Evolutionary conservation across 345 rosid species (phyloP), one percentile per base, ranked within the genome.

Genomic region (Gossypium rotundifolium): DNA sequence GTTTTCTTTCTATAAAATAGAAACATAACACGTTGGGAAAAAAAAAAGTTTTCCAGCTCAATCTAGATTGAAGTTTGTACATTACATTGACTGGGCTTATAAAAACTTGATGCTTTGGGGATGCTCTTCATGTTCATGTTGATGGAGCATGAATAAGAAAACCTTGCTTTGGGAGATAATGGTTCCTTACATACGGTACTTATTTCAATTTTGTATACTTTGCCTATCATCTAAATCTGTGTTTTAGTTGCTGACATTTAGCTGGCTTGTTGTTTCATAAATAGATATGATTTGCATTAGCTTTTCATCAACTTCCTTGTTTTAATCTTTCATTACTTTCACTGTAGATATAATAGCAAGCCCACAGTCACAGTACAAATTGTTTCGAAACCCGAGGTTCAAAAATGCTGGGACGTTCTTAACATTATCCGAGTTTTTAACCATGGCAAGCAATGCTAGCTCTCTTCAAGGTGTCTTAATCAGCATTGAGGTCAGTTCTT

Each of bases 381-480:
- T 92, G 75, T 76, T 33, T 59, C 86, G 99, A 71, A 93, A 93
- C 79, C 97, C 97, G 1, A 82, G 64, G 17, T 57, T 53, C 78
- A 78, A 4, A 82, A 71, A 25, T 74, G 79, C 72, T 73, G 98
- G 97, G 74, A 84, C 74, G 1, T 81, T 93, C 63, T 23, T 88
- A 29, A 77, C 84, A 0, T 81, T 95, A 75, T 74, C 87, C 6
- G 91, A 89, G 2, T 95, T 95, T 82, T 81, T 95, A 55, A 82
- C 57, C 58, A 51, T 91, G 89, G 87, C 96, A 38, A 91, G 81
- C 73, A 89, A 81, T 70, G 52, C 91, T 65, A 84, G 76, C 79
- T 82, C 98, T 70, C 85, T 95, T 77, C 80, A 89, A 5, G 94
- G 98, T 62, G 86, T 91, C 82, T 84, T 91, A 82, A 88, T 95